Percentiles rank a stretch among this genome's conserved stretches.
Evolutionary conservation across 2,329 filamentous ascomycete genomes (phyloP).

Genomic region (Paecilomyces variotii): DNA sequence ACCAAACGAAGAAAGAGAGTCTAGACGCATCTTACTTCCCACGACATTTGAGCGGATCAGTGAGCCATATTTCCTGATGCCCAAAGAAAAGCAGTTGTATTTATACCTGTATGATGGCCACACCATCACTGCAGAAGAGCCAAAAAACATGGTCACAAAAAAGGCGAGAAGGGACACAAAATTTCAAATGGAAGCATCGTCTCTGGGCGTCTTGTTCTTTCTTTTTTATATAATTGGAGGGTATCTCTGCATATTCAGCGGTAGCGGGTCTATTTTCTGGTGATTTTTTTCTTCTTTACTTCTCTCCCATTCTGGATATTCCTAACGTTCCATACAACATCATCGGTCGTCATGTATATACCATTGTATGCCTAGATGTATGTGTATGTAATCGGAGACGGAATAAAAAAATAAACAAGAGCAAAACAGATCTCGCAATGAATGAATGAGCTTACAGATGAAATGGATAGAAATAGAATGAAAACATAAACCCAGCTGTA

Average conservation of each 20-base stretch:
- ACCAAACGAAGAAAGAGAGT: conserved; percentile 1
- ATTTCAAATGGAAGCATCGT: not conserved
- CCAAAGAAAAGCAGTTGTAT: not conserved
- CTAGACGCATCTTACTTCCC: not conserved
- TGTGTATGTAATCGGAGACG: not conserved
- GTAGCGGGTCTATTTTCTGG: not conserved
- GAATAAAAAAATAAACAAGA: not conserved
- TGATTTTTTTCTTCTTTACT: not conserved
- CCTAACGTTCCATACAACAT: not conserved
- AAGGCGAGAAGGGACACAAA: too few species aligned
- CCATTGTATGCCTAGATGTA: not conserved
- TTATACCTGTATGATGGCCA: not conserved
- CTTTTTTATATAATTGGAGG: not conserved
- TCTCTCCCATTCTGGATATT: not conserved
- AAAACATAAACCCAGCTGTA: too few species aligned
- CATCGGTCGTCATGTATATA: not conserved
- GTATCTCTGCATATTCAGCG: not conserved
- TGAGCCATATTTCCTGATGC: not conserved
- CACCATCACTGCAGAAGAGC: not conserved
- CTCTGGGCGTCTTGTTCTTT: not conserved
- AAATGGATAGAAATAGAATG: too few species aligned
- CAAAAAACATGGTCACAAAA: too few species aligned
- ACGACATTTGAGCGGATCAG: not conserved
- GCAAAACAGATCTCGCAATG: not conserved
- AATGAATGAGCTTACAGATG: too few species aligned